Percentiles rank a stretch among this genome's conserved stretches.
These are phyloP conservation scores for Trebouxiophyceae sp. DNA, from an alignment of 163 green algal genomes.

Conservation along the genomic window DNA sequence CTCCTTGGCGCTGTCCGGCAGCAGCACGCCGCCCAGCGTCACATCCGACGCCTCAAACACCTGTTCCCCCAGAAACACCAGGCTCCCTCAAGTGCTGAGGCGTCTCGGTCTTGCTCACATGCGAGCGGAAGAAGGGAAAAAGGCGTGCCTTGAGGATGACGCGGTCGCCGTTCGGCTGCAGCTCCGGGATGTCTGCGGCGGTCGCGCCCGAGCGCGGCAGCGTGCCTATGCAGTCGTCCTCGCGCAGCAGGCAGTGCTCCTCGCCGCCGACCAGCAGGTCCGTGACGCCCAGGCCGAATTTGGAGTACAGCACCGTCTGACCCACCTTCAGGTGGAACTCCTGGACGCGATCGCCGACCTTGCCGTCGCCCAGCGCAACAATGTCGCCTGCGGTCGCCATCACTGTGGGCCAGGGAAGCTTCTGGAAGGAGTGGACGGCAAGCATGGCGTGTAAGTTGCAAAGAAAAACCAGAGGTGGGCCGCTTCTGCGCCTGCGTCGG, in stretches of 20 bases:
- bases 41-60: conserved; percentile 66
- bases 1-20: conserved; percentile 87
- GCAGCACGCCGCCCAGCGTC: conserved; percentile 81
- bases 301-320: conserved; percentile 87
- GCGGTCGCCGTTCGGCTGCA: conserved; percentile 78
- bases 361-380: conserved; percentile 74
- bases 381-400: conserved; percentile 72
- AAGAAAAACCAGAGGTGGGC: conserved; percentile 64
- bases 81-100: too few species aligned
- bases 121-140: background rate
- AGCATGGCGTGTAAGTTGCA: background rate
- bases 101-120: background rate
- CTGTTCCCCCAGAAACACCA: too few species aligned
- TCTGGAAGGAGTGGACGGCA: background rate
- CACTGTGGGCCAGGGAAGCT: too few species aligned
- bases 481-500: conserved; percentile 61
- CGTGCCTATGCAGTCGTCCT: conserved; percentile 86
- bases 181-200: conserved; percentile 75
- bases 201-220: conserved; percentile 63
- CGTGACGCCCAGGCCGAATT: conserved; percentile 88
- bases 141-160: conserved; percentile 67
- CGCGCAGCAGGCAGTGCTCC: conserved; percentile 75
- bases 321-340: conserved; percentile 65
- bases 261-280: conserved; percentile 67
- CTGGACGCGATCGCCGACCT: conserved; percentile 31